Percentiles rank a stretch among this genome's conserved stretches.
phyloP scores from a whole-genome alignment of 768 basidiomycete genomes.

The Pleurotus giganteus region DNA sequence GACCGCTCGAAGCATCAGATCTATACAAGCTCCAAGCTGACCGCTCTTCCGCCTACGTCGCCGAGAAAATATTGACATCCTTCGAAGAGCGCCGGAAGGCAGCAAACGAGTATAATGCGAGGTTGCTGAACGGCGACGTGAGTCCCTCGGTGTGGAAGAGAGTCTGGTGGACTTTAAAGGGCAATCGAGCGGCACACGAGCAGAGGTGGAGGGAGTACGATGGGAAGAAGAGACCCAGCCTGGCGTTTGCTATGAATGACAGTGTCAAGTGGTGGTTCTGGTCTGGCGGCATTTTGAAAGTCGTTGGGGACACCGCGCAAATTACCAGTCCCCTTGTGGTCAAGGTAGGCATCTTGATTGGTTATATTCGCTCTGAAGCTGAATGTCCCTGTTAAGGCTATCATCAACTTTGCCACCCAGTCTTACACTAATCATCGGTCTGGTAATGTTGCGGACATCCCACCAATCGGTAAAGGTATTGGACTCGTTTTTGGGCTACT shows the following conservation, averaged over 20 bases:
- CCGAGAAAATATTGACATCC: conserved; percentile 58
- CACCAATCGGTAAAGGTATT: conserved; percentile 56
- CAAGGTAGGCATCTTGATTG: conserved; percentile 50
- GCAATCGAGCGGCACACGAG: conserved; percentile 53
- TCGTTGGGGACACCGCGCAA: conserved; percentile 69
- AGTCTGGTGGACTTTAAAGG: conserved; percentile 60
- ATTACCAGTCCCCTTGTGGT: conserved; percentile 76
- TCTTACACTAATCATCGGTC: conserved; percentile 52
- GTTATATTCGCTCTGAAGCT: background rate
- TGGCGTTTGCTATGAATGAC: conserved; percentile 71
- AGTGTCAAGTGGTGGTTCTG: conserved; percentile 79
- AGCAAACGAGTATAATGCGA: conserved; percentile 70
- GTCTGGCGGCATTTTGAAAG: conserved; percentile 58
- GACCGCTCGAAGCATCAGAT: conserved; percentile 79
- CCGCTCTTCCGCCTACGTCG: conserved; percentile 57
- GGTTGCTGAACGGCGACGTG: conserved; percentile 63
- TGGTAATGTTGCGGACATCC: conserved; percentile 21
- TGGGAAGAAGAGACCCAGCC: conserved; percentile 62
- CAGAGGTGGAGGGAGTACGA: conserved; percentile 61
- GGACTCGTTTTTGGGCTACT: conserved; percentile 74
- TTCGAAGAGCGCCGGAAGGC: conserved; percentile 55
- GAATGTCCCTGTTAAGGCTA: conserved; percentile 38
- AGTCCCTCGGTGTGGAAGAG: conserved; percentile 49
- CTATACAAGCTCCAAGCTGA: conserved; percentile 74
- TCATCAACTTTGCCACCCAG: conserved; percentile 66